These are phyloP conservation scores for Biancaea sappan DNA, from an alignment of 306 rosid species.

Conservation along the genomic window DNA sequence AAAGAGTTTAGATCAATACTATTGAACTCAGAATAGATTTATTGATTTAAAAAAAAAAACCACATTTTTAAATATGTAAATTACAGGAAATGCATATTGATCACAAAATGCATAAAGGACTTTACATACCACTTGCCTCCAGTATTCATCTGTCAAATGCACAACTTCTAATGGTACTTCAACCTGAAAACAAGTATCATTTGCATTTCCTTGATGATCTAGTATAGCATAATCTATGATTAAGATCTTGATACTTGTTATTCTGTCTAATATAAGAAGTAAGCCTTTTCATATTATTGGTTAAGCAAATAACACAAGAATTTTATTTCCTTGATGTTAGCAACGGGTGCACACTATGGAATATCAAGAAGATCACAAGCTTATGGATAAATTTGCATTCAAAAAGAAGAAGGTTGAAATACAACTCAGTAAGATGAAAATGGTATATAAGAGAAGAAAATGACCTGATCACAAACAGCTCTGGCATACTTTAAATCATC, in stretches of 20 bases:
- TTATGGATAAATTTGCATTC: background rate
- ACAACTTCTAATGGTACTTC: conserved; percentile 83
- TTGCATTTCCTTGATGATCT: conserved; percentile 18
- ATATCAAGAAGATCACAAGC: background rate
- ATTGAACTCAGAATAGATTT: conserved; percentile 15
- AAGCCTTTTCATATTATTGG: background rate
- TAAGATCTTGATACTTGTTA: background rate
- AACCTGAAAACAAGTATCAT: conserved; percentile 53
- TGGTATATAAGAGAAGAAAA: conserved; percentile 16
- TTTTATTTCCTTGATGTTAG: background rate
- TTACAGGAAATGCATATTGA: background rate
- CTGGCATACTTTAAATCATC: conserved; percentile 85
- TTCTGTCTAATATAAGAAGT: background rate
- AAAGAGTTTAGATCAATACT: background rate
- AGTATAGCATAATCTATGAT: background rate
- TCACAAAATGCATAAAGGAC: background rate
- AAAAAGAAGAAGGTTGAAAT: background rate
- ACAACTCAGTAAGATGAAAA: background rate
- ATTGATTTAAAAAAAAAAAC: background rate
- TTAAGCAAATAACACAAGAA: background rate
- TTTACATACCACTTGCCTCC: conserved; percentile 80
- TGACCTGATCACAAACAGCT: conserved; percentile 82
- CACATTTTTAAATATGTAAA: background rate
- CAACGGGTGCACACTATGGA: background rate
- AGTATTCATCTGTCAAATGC: conserved; percentile 93